These are phyloP conservation scores for Boletus semigastroideus DNA, from an alignment of 1,284 basidiomycete genomes.

Conservation along the genomic window DNA sequence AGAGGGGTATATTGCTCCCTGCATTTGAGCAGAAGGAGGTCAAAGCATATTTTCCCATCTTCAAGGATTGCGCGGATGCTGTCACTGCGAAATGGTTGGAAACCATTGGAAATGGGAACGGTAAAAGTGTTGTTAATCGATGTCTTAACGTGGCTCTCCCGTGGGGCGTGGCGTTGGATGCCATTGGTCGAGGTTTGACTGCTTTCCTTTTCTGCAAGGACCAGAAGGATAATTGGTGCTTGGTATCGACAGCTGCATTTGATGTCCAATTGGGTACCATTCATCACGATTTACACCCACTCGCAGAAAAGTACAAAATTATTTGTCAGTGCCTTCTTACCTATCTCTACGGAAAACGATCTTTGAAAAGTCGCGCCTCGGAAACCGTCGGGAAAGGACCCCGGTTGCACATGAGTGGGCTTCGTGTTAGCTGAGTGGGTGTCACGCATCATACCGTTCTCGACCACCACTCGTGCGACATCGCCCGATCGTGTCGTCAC, in stretches of 20 bases:
- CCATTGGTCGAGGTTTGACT: constrained; percentile 41
- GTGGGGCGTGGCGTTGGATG: constrained; percentile 42
- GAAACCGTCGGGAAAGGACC: too few species aligned
- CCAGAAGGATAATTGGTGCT: too few species aligned
- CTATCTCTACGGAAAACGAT: neutral
- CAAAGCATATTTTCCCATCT: constrained; percentile 38
- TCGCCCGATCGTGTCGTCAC: too few species aligned
- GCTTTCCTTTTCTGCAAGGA: constrained; percentile 9
- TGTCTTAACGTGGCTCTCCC: constrained; percentile 37
- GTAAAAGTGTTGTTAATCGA: constrained; percentile 39
- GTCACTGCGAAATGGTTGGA: constrained; percentile 43
- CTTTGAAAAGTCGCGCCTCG: too few species aligned
- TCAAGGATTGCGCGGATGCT: constrained; percentile 25
- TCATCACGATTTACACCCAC: constrained; percentile 37
- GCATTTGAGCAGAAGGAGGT: constrained; percentile 40
- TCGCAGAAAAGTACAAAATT: constrained; percentile 33
- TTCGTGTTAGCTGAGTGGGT: too few species aligned
- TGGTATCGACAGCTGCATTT: constrained; percentile 44
- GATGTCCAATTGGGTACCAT: constrained; percentile 39
- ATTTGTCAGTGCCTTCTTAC: constrained; percentile 30
- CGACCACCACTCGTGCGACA: too few species aligned
- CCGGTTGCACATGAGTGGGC: too few species aligned
- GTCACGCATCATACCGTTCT: too few species aligned
- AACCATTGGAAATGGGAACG: constrained; percentile 27
- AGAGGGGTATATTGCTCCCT: constrained; percentile 42